Percentiles rank a stretch among this genome's conserved stretches.
Evolutionary conservation across 2,329 filamentous ascomycete genomes (phyloP).

Genomic region (Aspergillus texensis): DNA sequence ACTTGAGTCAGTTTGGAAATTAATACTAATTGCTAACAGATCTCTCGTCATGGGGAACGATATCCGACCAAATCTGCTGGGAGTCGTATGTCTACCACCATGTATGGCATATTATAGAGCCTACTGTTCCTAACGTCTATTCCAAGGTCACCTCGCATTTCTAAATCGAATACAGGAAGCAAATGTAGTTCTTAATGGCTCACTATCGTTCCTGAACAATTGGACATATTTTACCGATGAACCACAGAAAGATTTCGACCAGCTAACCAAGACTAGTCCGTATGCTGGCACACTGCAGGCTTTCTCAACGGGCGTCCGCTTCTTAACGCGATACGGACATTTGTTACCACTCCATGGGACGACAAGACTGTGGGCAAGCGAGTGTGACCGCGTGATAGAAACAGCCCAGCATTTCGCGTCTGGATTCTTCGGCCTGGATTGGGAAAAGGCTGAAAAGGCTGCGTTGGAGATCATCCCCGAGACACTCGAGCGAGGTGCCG

Average conservation of each 20-base stretch:
- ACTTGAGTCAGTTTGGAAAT: constrained; percentile 3
- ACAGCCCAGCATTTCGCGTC: constrained; percentile 58
- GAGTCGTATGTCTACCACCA: constrained; percentile 44
- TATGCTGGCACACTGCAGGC: constrained; percentile 58
- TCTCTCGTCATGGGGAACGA: constrained; percentile 61
- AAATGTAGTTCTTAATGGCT: constrained; percentile 49
- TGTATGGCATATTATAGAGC: background rate
- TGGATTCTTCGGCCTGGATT: constrained; percentile 58
- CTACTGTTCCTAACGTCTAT: background rate
- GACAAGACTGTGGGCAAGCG: constrained; percentile 58
- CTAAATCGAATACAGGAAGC: constrained; percentile 50
- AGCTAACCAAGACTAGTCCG: constrained; percentile 58
- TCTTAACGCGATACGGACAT: constrained; percentile 56
- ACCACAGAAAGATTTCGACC: constrained; percentile 51
- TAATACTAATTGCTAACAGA: constrained; percentile 35
- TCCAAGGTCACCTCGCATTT: constrained; percentile 51
- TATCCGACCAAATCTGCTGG: constrained; percentile 58
- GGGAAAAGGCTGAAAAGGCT: constrained; percentile 39
- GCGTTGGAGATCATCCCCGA: constrained; percentile 58
- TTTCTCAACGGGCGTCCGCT: constrained; percentile 57
- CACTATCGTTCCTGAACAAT: constrained; percentile 56
- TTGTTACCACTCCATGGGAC: constrained; percentile 41
- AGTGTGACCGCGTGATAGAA: constrained; percentile 57
- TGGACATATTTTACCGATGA: constrained; percentile 58
- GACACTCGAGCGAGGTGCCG: constrained; percentile 49